Base-by-base conservation (phyloP, 2,329 filamentous ascomycete genomes). In the Verticillium nubilum region DNA sequence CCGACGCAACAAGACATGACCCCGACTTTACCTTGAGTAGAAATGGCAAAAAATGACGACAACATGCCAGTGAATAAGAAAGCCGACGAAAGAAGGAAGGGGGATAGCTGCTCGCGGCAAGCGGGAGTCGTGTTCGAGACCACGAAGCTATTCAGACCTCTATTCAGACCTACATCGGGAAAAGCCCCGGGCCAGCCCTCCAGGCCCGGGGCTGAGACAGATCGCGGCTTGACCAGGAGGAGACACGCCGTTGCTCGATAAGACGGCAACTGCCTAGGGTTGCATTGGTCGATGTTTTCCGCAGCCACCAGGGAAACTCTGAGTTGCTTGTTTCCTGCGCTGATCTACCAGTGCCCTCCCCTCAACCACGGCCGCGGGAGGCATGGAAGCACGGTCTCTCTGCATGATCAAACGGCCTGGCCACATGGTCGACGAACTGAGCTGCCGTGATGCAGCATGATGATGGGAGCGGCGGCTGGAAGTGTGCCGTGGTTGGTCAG, bases 31-130 rank as follows among this genome's bases (percentile, higher is more conserved):
- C 26, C 52, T 27, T n/a, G 13, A n/a, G 23, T 9, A 50, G 2
- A n/a, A 50, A 15, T 25, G 19, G 12, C 13, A 56, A 56, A n/a
- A 56, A 37, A 6, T 37, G 28, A 56, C 28, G 17, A 56, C 12
- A 17, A 56, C 25, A 23, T 23, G 25, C 13, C 42, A 13, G 23
- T 55, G 47, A 27, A 54, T 35, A 37, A 28, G n/a, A 29, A 28
- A 19, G 50, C 26, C 19, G 12, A 28, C 17, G 29, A 15, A n/a
- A 72, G 55, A 65, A 74, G 57, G 67, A 72, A 33, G 61, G 62
- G 23, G 25, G 1, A 2, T 23, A 15, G 59, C 66, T 54, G 66
- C 66, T 59, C 68, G 62, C 54, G 68, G 62, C 23, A 70, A 74
- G n/a, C 71, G 73, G 42, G 64, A 67, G 19, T 47, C 42, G 42